Percentiles rank a stretch among this genome's conserved stretches.
These are phyloP conservation scores for Phytopythium ostracodes DNA, from an alignment of 352 stramenopile species.

Conservation along the genomic window DNA sequence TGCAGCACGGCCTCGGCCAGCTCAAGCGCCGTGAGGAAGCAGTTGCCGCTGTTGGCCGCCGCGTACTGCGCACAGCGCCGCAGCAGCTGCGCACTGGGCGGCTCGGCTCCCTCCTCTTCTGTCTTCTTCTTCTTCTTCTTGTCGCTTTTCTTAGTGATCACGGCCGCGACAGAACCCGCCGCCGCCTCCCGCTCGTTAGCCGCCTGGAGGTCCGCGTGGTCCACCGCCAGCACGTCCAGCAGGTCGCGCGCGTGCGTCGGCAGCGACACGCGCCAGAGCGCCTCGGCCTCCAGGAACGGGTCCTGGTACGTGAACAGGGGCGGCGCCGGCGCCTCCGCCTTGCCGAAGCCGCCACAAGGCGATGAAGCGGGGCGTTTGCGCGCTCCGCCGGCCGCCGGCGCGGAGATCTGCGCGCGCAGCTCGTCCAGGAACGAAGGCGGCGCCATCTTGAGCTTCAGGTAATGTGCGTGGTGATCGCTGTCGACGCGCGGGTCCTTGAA, in stretches of 20 bases:
- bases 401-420: not conserved
- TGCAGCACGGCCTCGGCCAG: slow-evolving; percentile 69
- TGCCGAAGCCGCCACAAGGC: not conserved
- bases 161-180: slow-evolving; percentile 33
- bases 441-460: no score
- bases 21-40: slow-evolving; percentile 57
- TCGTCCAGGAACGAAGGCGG: slow-evolving; percentile 3
- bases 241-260: slow-evolving; percentile 24
- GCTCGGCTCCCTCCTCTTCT: not conserved
- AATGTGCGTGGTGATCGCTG: no score
- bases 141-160: slow-evolving; percentile 42
- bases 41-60: slow-evolving; percentile 24
- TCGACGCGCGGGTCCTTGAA: not conserved
- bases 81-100: slow-evolving; percentile 24
- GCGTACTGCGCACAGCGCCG: slow-evolving; percentile 35
- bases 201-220: slow-evolving; percentile 44
- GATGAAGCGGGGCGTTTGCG: not conserved
- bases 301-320: slow-evolving; percentile 19
- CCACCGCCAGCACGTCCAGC: slow-evolving; percentile 50
- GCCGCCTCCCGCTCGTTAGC: slow-evolving; percentile 54
- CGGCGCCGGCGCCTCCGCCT: not conserved
- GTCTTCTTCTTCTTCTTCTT: slow-evolving; percentile 4
- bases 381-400: not conserved
- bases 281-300: slow-evolving; percentile 25
- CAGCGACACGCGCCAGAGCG: slow-evolving; percentile 27